Base-by-base conservation (phyloP, 176 grass and related monocot species). In the Otatea glauca region DNA sequence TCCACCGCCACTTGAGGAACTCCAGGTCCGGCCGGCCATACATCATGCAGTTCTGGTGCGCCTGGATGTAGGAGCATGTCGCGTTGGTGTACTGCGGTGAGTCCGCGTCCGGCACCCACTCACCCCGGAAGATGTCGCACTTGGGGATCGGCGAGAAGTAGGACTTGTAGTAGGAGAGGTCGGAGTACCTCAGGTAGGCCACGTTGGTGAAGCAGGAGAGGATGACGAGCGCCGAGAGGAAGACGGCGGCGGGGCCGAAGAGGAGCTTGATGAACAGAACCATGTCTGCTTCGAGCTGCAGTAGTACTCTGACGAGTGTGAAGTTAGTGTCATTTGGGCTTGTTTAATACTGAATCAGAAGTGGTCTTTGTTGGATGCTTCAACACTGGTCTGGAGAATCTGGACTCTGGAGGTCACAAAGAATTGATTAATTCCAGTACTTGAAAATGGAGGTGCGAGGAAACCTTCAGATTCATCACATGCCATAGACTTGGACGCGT, bases 1-100 rank as follows among this genome's bases (percentile, higher is more conserved):
- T 74, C 89, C 89, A 91, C 32, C 89, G 74, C 89, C 89, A 91
- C 70, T 63, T 80, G 60, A 87, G 85, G 89, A 84, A 91, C 35
- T 75, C 85, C 53, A 54, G 27, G 75, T 91, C 85, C 14, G 89
- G 89, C 18, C 85, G 84, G 61, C 89, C 89, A 24, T 69, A 87
- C n/a, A 21, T 61, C 80, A 43, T 61, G 89, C 89, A 91, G 51
- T 91, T 87, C 80, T 91, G 89, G 80, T 91, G 81, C 6, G 44
- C 80, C 62, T 91, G 85, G 85, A 91, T 87, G 55, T 51, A 60
- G 68, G 62, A 54, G 80, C 89, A 91, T 4, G 89, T 84, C 76
- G 50, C 61, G 68, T 91, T 91, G 53, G 85, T 91, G 85, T 91
- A 91, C 21, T 70, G 81, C 75, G 89, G 89, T 79, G 81, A 54